Base-by-base conservation (phyloP, 192 early-diverging fungal genomes). In the Nowakowskiella sp. region DNA sequence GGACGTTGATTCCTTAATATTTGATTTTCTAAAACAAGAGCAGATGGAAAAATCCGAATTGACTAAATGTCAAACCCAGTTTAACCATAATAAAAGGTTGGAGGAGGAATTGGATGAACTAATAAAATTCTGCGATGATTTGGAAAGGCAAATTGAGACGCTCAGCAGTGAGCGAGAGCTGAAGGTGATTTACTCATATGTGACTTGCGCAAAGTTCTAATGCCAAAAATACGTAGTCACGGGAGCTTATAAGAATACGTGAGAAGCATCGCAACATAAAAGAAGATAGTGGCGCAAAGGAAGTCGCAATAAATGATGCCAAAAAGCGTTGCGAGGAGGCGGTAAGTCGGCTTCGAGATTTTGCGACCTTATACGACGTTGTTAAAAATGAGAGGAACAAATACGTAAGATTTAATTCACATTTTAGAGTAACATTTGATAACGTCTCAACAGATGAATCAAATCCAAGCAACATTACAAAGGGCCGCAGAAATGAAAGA, bases 321-420 rank as follows among this genome's bases (percentile, higher is more conserved):
- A 30, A 60, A 13, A 80, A 82, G 33, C 55, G 72, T 22, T 78
- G 70, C 45, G 48, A 59, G 27, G 80, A 82, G 52, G 60, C 76
- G 4, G 21, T 70, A 7, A 45, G 47, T 7, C 43, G 70, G 16
- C 53, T 82, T 7, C 66, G 72, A 39, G 80, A 82, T 27, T 80
- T 82, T 65, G 64, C 68, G 13, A 59, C 68, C 10, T 55, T 74
- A 16, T 79, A 82, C 51, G 78, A 82, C 42, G 52, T 77, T 25
- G 80, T 81, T 24, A 82, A 82, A 48, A 80, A 80, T 47, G 80
- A 82, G 64, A 49, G 80, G 43, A 82, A 82, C 64, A 77, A 77
- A 63, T 82, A 82, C 45, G 74, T 78, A 42, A 53, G 65, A 23
- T 25, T 47, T 36, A 33, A 57, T 52, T 31, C 36, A 27, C 30